Percentiles rank a stretch among this genome's conserved stretches.
These are phyloP conservation scores for Cunninghamia lanceolata DNA, from an alignment of 75 land plant genomes.

Conservation along the genomic window DNA sequence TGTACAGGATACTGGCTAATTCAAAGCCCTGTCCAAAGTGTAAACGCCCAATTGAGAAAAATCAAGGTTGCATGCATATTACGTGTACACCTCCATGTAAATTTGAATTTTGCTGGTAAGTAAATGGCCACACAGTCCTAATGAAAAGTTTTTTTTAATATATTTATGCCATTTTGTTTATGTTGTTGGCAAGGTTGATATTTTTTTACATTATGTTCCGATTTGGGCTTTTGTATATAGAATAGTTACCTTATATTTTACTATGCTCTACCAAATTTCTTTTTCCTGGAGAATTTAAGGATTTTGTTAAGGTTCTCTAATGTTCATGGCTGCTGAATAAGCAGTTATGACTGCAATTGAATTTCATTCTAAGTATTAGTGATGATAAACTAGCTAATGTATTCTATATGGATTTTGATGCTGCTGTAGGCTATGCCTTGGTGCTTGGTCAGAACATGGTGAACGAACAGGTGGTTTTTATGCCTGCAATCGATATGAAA, in stretches of 20 bases:
- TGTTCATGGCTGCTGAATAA: conserved; percentile 3
- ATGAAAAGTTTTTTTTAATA: background rate
- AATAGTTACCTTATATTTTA: background rate
- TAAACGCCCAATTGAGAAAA: conserved; percentile 96
- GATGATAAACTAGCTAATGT: background rate
- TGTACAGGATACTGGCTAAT: conserved; percentile 86
- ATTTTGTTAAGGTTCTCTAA: background rate
- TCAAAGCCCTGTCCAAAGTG: conserved; percentile 98
- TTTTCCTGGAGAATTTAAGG: background rate
- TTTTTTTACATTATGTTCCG: background rate
- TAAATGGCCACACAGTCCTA: background rate
- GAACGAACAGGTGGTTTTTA: conserved; percentile 96
- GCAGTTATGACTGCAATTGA: background rate
- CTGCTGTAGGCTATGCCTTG: conserved; percentile 87
- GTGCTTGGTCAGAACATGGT: conserved; percentile 97
- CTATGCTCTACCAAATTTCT: background rate
- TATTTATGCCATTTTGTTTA: background rate
- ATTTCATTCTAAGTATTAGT: background rate
- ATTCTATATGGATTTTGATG: background rate
- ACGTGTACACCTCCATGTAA: conserved; percentile 96
- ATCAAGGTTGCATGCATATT: conserved; percentile 97
- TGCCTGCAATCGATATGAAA: conserved; percentile 96
- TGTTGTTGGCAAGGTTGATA: background rate
- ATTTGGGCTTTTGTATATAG: background rate
- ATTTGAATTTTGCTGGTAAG: conserved; percentile 98